These are phyloP conservation scores for Peniophora sp. DNA, from an alignment of 1,284 basidiomycete species.

Conservation along the genomic window DNA sequence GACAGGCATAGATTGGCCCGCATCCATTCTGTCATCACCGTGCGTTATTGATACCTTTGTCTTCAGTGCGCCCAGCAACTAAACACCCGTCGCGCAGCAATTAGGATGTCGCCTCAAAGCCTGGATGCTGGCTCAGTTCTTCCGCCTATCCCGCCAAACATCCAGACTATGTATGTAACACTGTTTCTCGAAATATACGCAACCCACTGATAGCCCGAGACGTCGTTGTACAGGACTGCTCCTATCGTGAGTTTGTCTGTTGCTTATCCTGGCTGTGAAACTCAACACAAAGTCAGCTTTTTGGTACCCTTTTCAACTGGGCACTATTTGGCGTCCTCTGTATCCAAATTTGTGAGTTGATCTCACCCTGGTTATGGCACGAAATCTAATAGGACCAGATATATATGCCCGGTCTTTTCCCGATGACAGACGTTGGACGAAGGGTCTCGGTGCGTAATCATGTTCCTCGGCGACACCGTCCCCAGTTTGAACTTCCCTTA, in stretches of 20 bases:
- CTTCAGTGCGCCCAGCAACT: too few species aligned
- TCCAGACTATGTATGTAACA: too few species aligned
- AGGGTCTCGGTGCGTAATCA: slow-evolving; percentile 2
- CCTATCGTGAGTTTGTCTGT: not conserved
- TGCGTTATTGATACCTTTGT: too few species aligned
- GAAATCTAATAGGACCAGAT: not conserved
- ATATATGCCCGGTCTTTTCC: slow-evolving; percentile 5
- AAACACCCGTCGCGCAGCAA: too few species aligned
- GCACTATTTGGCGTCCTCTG: not conserved
- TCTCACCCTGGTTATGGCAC: not conserved
- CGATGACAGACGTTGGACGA: not conserved
- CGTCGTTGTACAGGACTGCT: not conserved
- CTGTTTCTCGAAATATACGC: too few species aligned
- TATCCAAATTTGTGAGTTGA: not conserved
- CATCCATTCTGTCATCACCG: too few species aligned
- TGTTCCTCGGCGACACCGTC: not conserved
- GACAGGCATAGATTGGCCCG: too few species aligned
- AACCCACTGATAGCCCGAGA: too few species aligned
- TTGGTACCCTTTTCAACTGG: not conserved
- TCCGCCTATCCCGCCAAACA: too few species aligned
- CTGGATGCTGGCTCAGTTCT: too few species aligned
- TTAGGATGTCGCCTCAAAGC: too few species aligned
- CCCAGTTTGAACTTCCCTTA: not conserved
- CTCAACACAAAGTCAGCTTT: not conserved
- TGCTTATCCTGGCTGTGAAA: not conserved